These are phyloP conservation scores for Physaria fendleri DNA, from an alignment of 345 rosid species.

Conservation along the genomic window DNA sequence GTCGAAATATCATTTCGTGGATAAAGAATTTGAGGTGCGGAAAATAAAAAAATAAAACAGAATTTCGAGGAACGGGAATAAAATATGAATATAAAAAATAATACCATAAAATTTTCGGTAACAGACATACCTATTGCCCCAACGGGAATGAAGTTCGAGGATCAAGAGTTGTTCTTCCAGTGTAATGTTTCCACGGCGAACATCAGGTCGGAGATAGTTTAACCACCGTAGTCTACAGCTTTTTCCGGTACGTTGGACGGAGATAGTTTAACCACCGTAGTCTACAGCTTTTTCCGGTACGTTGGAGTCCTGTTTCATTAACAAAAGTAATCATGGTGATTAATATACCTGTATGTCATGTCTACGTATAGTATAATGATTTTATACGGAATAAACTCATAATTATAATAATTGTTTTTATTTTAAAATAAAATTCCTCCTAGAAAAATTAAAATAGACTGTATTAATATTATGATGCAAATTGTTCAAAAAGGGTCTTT, in stretches of 20 bases:
- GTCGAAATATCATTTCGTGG: too few relatives aligned
- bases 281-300: constrained; percentile 96
- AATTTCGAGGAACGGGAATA: too few relatives aligned
- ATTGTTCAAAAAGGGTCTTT: constrained; percentile 29
- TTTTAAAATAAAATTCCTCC: constrained; percentile 14
- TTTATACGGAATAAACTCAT: constrained; percentile 29
- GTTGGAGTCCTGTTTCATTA: constrained; percentile 58
- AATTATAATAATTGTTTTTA: constrained; percentile 5
- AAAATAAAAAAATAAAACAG: too few relatives aligned
- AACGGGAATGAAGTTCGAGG: constrained; percentile 87
- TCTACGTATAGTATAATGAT: constrained; percentile 10
- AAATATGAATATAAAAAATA: too few relatives aligned
- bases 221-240: constrained; percentile 95
- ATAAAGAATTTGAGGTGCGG: too few relatives aligned
- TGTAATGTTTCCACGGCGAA: constrained; percentile 89
- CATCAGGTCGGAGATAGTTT: constrained; percentile 87
- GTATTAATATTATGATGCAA: constrained; percentile 26
- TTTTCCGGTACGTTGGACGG: constrained; percentile 89
- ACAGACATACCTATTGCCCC: constrained; percentile 96
- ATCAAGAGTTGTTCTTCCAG: constrained; percentile 88
- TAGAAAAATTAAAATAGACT: background rate
- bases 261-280: constrained; percentile 91
- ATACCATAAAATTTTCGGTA: too few relatives aligned
- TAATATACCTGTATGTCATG: constrained; percentile 12
- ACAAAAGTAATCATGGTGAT: constrained; percentile 9